Base-by-base conservation (phyloP, 164 flowering plant genomes). In the Macadamia integrifolia region DNA sequence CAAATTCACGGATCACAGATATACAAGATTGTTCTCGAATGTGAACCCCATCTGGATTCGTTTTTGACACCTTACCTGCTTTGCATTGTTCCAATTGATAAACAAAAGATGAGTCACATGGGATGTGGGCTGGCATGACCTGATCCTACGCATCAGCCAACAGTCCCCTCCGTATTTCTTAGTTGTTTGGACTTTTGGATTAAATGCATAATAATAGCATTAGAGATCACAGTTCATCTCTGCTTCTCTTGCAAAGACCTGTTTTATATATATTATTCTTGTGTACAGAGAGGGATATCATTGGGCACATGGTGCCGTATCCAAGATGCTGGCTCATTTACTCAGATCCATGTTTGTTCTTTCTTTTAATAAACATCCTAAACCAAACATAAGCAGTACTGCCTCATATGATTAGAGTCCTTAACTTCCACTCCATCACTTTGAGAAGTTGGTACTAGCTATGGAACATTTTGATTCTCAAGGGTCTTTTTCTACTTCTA, bases 91-190 rank as follows among this genome's bases (percentile, higher is more conserved):
- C 66, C 75, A 23, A 23, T 72, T 71, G 62, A 66, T 72, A 74
- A 68, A 68, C 78, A 72, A 74, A 73, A 60, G 42, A 69, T 2
- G 28, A 53, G 68, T 60, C 85, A 82, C 82, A 82, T 82, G 85
- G 82, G 63, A 29, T n/a, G 62, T 72, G 70, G 64, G 81, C 82
- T 79, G 82, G 66, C 82, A 62, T 75, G 75, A 72, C 79, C 71
- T 28, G 29, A 68, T 67, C 67, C 48, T 52, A 15, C 23, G 17
- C 58, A 29, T 58, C 56, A 43, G 58, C 6, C 52, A 18, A 40
- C 42, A 40, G 53, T 49, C 49, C 67, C 42, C 18, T 61, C 68
- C 68, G 66, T 69, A 58, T 76, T 61, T 55, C 71, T 59, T 72
- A 76, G 68, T 60, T 72, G 71, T 69, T 66, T 58, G 5, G 42